These are phyloP conservation scores for Aleurites moluccanus DNA, from an alignment of 441 rosid genomes.

Conservation along the genomic window DNA sequence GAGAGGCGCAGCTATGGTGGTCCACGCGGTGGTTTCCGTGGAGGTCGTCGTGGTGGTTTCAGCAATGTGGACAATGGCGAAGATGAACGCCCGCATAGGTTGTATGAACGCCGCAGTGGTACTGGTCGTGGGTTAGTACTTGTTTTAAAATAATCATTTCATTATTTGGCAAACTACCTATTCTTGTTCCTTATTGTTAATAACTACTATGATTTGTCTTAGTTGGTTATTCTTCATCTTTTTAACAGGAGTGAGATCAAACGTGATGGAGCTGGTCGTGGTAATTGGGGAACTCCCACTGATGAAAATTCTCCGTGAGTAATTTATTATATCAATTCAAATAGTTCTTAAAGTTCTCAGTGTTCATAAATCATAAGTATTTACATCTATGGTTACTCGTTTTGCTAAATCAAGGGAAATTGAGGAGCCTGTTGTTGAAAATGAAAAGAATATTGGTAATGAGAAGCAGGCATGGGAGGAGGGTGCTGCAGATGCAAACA, in stretches of 20 bases:
- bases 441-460: slow-evolving; percentile 45
- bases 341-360: no score
- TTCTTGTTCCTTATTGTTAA: not conserved
- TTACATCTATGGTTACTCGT: slow-evolving; percentile 15
- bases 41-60: slow-evolving; percentile 65
- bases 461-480: slow-evolving; percentile 73
- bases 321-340: not conserved
- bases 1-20: slow-evolving; percentile 63
- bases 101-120: slow-evolving; percentile 80
- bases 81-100: slow-evolving; percentile 64
- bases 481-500: slow-evolving; percentile 56
- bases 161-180: not conserved
- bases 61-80: slow-evolving; percentile 64
- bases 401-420: slow-evolving; percentile 47
- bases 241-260: slow-evolving; percentile 61
- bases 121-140: slow-evolving; percentile 82
- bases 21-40: slow-evolving; percentile 70
- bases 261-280: slow-evolving; percentile 90
- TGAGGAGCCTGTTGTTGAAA: slow-evolving; percentile 58
- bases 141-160: not conserved
- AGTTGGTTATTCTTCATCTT: not conserved
- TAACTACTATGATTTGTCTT: not conserved
- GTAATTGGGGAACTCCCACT: slow-evolving; percentile 80
- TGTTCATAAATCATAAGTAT: not conserved
- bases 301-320: slow-evolving; percentile 82